Base-by-base conservation (phyloP, 441 rosid species). In the Corymbia calophylla region DNA sequence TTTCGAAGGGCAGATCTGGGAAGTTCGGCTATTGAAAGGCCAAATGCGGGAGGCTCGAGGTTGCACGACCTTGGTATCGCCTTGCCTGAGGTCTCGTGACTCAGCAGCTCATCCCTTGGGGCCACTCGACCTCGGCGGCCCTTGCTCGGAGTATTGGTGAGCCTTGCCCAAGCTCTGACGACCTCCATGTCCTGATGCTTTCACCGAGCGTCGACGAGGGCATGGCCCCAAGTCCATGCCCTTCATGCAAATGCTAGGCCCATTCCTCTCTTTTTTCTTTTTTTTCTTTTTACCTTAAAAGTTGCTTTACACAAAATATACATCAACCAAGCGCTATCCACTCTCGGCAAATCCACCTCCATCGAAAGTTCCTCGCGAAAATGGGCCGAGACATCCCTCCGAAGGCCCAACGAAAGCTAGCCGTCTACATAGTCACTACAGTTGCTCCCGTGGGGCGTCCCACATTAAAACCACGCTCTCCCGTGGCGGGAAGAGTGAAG, bases 141-240 rank as follows among this genome's bases (percentile, higher is more conserved):
- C 39, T 66, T 1, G 1, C 21, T 5, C 1, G 11, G 21, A 39
- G 19, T 31, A 15, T 4, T 3, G 10, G 8, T 0, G 7, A 3
- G 13, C 6, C 3, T 31, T 2, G 12, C 39, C 18, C 0, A 2
- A 66, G 13, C 77, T 66, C 17, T 8, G 5, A 16, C 0, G 0
- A 16, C 3, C 6, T 31, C 0, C 5, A 0, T 31, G 0, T 1
- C 44, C 0, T 2, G 12, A 32, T 31, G 0, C 23, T 31, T 66
- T 66, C 3, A 11, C 0, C 9, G 12, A 55, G 60, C 11, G 8
- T 64, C 9, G 4, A 0, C 10, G 18, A 14, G 18, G 18, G 5
- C 39, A 35, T 35, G 39, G 60, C 60, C 60, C 4, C 6, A 5
- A 56, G 60, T 56, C 29, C 27, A 56, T 23, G 12, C 60, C 60